Percentiles rank a stretch among this genome's conserved stretches.
Evolutionary conservation across 1,139 yeast species (phyloP).

Genomic region (Geotrichum phurueaensis): DNA sequence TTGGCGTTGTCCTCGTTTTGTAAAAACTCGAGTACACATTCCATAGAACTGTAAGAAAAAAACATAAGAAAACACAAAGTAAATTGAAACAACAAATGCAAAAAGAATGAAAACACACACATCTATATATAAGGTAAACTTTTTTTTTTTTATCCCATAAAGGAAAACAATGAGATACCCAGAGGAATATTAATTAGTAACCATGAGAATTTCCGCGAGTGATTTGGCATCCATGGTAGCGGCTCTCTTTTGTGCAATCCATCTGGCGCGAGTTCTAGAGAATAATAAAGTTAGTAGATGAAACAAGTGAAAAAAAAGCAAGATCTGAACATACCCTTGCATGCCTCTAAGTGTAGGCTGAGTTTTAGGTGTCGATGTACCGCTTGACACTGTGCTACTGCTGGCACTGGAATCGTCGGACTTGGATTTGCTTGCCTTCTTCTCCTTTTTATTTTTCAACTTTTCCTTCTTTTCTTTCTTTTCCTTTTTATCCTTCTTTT

Average conservation of each 20-base stretch:
- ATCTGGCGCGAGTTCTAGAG: slow-evolving; percentile 58
- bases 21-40: background rate
- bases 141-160: background rate
- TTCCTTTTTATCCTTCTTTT: slow-evolving; percentile 32
- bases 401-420: slow-evolving; percentile 25
- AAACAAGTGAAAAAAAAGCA: background rate
- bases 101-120: background rate
- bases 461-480: slow-evolving; percentile 30
- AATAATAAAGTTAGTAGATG: background rate
- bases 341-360: slow-evolving; percentile 50
- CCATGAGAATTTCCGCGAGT: slow-evolving; percentile 87
- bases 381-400: slow-evolving; percentile 32
- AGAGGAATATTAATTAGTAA: slow-evolving; percentile 30
- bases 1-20: slow-evolving; percentile 11
- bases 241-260: slow-evolving; percentile 84
- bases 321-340: slow-evolving; percentile 39
- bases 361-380: slow-evolving; percentile 27
- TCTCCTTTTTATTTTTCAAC: slow-evolving; percentile 28
- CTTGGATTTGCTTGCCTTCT: slow-evolving; percentile 31
- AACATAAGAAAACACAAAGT: background rate
- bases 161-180: background rate
- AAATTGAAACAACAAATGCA: slow-evolving; percentile 2
- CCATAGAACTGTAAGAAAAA: background rate
- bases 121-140: background rate
- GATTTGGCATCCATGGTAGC: slow-evolving; percentile 87